Conservation (phyloP, 352 stramenopile species). For the Thraustotheca clavata region DNA sequence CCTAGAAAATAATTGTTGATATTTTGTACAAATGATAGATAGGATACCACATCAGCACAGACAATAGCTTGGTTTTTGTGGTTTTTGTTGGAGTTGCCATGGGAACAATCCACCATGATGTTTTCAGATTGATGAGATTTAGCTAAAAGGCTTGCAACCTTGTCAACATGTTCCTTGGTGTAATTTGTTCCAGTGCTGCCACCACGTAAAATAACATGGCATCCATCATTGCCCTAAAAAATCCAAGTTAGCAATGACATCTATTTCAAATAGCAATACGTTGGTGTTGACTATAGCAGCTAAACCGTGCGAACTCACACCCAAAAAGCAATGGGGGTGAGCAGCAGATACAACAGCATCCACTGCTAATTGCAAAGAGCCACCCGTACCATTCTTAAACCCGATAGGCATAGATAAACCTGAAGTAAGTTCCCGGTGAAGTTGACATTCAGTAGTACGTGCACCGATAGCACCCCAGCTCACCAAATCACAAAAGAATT, state of each 20-base stretch:
- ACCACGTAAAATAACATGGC: slow-evolving; percentile 78
- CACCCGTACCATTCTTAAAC: slow-evolving; percentile 81
- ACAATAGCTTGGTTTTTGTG: slow-evolving; percentile 81
- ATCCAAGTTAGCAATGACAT: neutral
- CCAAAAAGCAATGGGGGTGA: slow-evolving; percentile 71
- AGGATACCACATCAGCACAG: slow-evolving; percentile 39
- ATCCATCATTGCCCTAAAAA: slow-evolving; percentile 57
- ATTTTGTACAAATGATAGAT: too few relatives aligned
- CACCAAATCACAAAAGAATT: slow-evolving; percentile 17
- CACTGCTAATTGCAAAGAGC: slow-evolving; percentile 60
- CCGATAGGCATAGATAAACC: slow-evolving; percentile 75
- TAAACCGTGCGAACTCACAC: slow-evolving; percentile 71
- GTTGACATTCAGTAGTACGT: slow-evolving; percentile 73
- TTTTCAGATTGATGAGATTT: slow-evolving; percentile 61
- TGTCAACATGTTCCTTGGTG: slow-evolving; percentile 57
- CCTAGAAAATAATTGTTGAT: neutral
- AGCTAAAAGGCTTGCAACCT: slow-evolving; percentile 43
- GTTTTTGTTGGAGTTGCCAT: slow-evolving; percentile 80
- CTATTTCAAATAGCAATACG: neutral
- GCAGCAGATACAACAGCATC: slow-evolving; percentile 61
- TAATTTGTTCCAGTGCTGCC: slow-evolving; percentile 76
- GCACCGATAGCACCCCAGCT: slow-evolving; percentile 52
- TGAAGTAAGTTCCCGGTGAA: slow-evolving; percentile 73
- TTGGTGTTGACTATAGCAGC: slow-evolving; percentile 78
- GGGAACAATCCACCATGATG: slow-evolving; percentile 85